Conservation (phyloP, 2,329 filamentous ascomycete species). For the Bipolaris cookei region DNA sequence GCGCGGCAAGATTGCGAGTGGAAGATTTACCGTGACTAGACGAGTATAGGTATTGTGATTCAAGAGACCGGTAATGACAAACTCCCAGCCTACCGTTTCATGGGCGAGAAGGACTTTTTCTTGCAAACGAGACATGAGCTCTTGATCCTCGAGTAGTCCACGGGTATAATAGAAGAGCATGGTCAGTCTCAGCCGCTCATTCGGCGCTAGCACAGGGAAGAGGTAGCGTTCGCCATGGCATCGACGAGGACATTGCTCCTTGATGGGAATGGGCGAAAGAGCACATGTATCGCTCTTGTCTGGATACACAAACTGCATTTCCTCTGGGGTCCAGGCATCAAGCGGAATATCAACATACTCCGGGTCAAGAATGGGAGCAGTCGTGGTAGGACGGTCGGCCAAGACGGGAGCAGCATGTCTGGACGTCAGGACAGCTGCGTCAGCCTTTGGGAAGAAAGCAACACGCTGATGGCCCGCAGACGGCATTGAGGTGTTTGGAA, state of each 20-base stretch:
- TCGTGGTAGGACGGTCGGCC: slow-evolving; percentile 26
- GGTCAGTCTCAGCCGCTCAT: slow-evolving; percentile 49
- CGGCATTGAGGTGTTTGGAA: slow-evolving; percentile 18
- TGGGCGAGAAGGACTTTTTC: slow-evolving; percentile 53
- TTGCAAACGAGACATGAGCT: slow-evolving; percentile 52
- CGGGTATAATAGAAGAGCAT: slow-evolving; percentile 56
- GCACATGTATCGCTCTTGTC: slow-evolving; percentile 20
- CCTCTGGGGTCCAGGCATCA: slow-evolving; percentile 22
- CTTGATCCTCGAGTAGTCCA: slow-evolving; percentile 49
- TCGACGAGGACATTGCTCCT: slow-evolving; percentile 13
- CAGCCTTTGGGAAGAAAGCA: slow-evolving; percentile 38
- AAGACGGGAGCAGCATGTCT: slow-evolving; percentile 25
- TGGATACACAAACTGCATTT: slow-evolving; percentile 28
- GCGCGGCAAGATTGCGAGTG: slow-evolving; percentile 53
- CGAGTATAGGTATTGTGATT: slow-evolving; percentile 54
- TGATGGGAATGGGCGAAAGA: slow-evolving; percentile 26
- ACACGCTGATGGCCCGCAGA: slow-evolving; percentile 12
- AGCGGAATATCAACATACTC: slow-evolving; percentile 29
- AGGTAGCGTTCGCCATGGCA: slow-evolving; percentile 40
- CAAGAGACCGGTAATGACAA: slow-evolving; percentile 54
- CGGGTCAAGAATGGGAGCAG: slow-evolving; percentile 33
- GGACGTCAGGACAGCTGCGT: slow-evolving; percentile 32
- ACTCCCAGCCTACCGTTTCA: slow-evolving; percentile 55
- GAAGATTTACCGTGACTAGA: slow-evolving; percentile 52
- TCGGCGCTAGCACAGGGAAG: slow-evolving; percentile 44